Conservation (phyloP, 2,329 filamentous ascomycete genomes). For the Pseudogymnoascus sp. region DNA sequence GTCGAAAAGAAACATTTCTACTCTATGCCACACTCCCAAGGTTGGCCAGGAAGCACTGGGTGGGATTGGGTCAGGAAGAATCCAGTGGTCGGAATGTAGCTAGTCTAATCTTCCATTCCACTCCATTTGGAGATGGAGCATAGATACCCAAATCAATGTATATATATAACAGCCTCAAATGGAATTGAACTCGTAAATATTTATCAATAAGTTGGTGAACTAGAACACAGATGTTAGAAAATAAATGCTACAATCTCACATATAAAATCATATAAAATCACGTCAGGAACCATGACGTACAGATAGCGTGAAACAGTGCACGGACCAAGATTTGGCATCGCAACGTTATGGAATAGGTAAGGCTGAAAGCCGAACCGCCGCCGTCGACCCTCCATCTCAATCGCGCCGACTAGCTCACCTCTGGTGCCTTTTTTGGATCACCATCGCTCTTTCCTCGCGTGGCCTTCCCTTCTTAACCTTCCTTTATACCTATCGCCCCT, state of each 20-base stretch:
- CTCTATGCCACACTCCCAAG: not conserved
- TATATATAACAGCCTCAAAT: not conserved
- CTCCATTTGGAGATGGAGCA: not conserved
- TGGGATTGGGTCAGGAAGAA: not conserved
- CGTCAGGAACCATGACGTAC: slow-evolving; percentile 2
- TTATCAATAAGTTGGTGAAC: not conserved
- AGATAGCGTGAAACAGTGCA: not conserved
- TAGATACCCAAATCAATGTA: not conserved
- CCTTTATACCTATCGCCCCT: not conserved
- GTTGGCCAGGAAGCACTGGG: not conserved
- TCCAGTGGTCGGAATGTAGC: not conserved
- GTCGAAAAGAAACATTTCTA: not conserved
- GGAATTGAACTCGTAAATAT: not conserved
- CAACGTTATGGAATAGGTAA: not conserved
- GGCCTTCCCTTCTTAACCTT: not conserved
- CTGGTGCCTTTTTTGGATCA: slow-evolving; percentile 2
- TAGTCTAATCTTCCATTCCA: not conserved
- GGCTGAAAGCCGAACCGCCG: not conserved
- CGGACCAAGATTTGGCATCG: not conserved
- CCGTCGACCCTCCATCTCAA: slow-evolving; percentile 7
- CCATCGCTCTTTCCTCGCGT: not conserved
- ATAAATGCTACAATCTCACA: not conserved
- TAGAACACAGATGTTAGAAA: not conserved
- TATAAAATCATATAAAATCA: not conserved
- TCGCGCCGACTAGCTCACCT: slow-evolving; percentile 6